A percentile compares a stretch with the other conserved stretches of the same genome.
phyloP scores from a whole-genome alignment of 257 asterid species.

The Osmanthus fragrans region DNA sequence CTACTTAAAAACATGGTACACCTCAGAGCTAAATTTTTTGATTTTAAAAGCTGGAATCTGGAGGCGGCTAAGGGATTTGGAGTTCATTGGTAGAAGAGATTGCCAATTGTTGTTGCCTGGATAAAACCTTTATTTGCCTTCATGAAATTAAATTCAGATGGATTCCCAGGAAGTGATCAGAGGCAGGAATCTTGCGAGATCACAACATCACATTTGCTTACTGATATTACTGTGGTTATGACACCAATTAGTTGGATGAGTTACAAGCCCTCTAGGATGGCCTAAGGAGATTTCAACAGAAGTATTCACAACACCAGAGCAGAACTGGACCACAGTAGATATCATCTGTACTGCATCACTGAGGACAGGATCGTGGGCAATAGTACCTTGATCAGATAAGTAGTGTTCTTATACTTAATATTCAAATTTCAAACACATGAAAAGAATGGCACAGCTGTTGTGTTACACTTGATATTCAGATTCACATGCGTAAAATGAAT shows the following conservation, averaged over 20 bases:
- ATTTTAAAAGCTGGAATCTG: background rate
- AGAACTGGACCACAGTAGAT: background rate
- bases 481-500: background rate
- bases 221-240: background rate
- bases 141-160: background rate
- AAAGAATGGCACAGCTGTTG: background rate
- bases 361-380: background rate
- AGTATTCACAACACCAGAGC: background rate
- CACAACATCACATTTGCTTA: background rate
- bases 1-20: background rate
- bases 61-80: background rate
- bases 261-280: background rate
- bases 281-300: background rate
- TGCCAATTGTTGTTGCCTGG: background rate
- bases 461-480: background rate
- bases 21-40: background rate
- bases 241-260: background rate
- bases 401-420: background rate
- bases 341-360: background rate
- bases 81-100: background rate
- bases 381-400: background rate
- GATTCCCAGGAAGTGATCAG: background rate
- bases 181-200: background rate
- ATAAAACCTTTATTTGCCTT: background rate
- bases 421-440: background rate